Evolutionary conservation across 768 basidiomycete species (phyloP).

Genomic region (Harrya chromipes): DNA sequence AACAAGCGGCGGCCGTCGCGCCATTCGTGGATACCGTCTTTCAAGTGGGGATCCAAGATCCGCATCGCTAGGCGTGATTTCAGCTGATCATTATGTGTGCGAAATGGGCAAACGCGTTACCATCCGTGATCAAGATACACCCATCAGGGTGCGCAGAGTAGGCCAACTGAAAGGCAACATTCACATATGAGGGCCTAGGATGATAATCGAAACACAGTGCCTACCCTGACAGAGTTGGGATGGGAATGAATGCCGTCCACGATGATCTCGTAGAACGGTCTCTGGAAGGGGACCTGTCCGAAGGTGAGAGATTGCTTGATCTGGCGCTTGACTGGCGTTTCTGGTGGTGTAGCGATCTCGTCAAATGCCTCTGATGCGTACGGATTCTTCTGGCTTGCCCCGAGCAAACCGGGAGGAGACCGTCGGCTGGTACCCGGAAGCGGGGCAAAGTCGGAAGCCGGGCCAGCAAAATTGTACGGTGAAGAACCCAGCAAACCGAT

Average conservation of each 20-base stretch:
- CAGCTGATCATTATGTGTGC: not conserved
- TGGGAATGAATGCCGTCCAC: slow-evolving; percentile 91
- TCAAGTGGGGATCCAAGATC: slow-evolving; percentile 79
- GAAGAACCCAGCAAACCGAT: slow-evolving; percentile 84
- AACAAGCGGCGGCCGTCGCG: slow-evolving; percentile 77
- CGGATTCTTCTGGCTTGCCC: slow-evolving; percentile 15
- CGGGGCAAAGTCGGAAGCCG: slow-evolving; percentile 32
- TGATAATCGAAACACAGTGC: slow-evolving; percentile 22
- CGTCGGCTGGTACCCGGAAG: slow-evolving; percentile 14
- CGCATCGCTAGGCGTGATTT: slow-evolving; percentile 59
- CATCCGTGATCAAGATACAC: slow-evolving; percentile 88
- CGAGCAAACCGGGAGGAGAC: slow-evolving; percentile 1
- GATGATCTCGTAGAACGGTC: slow-evolving; percentile 87
- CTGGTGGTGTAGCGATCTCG: slow-evolving; percentile 54
- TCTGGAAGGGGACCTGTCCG: slow-evolving; percentile 46
- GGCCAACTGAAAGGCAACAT: slow-evolving; percentile 52
- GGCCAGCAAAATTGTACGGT: slow-evolving; percentile 50
- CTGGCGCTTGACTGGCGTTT: slow-evolving; percentile 39
- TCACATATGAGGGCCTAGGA: not conserved
- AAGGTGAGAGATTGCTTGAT: slow-evolving; percentile 34
- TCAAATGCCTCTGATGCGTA: slow-evolving; percentile 61
- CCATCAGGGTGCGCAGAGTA: slow-evolving; percentile 82
- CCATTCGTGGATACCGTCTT: slow-evolving; percentile 86
- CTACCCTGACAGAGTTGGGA: slow-evolving; percentile 82
- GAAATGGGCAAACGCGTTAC: slow-evolving; percentile 38